Base-by-base conservation (phyloP, 371 early-diverging fungal genomes). In the Rhizopus arrhizus region DNA sequence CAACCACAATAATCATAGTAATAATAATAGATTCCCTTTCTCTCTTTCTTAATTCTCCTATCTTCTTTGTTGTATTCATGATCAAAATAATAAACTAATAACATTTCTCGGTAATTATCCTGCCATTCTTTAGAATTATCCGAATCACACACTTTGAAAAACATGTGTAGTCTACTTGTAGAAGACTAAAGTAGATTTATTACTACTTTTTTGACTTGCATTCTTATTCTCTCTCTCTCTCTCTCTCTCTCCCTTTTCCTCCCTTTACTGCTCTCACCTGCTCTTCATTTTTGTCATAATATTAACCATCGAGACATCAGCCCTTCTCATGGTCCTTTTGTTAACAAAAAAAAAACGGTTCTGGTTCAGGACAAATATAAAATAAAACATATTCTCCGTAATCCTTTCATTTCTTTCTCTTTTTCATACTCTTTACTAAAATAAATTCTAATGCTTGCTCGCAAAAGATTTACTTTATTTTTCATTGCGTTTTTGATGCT, bases 401-500 rank as follows among this genome's bases (percentile, higher is more conserved):
- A 11, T 45, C n/a, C 7, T 8, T 45, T n/a, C n/a, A 45, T n/a
- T 45, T n/a, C 9, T 3, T 2, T 10, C 13, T 32, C 31, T 31
- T 32, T 11, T 31, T n/a, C 7, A 49, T 9, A 32, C 11, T 28
- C 31, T 31, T 8, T 15, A 9, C 8, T 15, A 8, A 22, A 22
- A 22, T 22, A 22, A 2, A 22, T 22, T 22, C 22, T 40, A 6
- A 54, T 62, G 57, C 62, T 62, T 13, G 34, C 62, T 38, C 56
- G 57, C 15, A 64, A 54, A 40, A 46, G 42, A 42, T 32, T 64
- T 58, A 32, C 53, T 12, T 58, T 58, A 9, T 28, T 47, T 15
- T 58, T 58, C 54, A 52, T 64, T 3, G 40, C 59, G 10, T 47
- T 64, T 5, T n/a, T 64, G 22, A 28, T 64, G 10, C 3, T 58